Conservation (phyloP, 2,329 filamentous ascomycete genomes). For the Trichoderma endophyticum region DNA sequence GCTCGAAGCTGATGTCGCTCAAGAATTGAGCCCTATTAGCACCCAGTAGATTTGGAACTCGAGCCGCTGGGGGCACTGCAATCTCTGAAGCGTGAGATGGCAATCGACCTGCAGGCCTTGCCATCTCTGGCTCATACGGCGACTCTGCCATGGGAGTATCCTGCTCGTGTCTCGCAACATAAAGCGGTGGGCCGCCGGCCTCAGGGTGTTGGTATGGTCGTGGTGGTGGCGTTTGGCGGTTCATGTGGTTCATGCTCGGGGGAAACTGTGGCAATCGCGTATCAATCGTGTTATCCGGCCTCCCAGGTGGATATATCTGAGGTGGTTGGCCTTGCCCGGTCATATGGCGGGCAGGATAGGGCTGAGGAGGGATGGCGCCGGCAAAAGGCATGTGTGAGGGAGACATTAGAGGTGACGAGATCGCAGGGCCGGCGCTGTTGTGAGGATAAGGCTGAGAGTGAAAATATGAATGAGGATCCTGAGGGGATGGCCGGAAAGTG, state of each 20-base stretch:
- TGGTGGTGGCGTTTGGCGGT: not conserved
- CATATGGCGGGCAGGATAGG: not conserved
- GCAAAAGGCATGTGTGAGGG: not conserved
- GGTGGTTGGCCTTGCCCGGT: not conserved
- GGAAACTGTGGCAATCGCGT: not conserved
- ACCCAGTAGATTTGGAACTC: slow-evolving; percentile 30
- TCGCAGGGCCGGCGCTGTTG: not conserved
- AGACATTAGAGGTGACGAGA: not conserved
- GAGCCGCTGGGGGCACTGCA: not conserved
- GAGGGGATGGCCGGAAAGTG: slow-evolving; percentile 14
- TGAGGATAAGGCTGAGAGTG: not conserved
- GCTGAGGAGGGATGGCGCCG: not conserved
- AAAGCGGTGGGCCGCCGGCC: not conserved
- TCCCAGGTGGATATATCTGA: not conserved
- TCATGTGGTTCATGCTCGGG: not conserved
- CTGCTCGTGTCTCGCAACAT: not conserved
- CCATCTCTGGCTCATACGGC: not conserved
- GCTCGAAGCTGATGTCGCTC: slow-evolving; percentile 28
- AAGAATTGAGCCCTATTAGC: slow-evolving; percentile 22
- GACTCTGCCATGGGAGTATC: not conserved
- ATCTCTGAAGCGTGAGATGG: not conserved
- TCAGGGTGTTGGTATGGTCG: not conserved
- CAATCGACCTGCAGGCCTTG: not conserved
- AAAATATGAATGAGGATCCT: slow-evolving; percentile 17
- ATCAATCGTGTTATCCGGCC: not conserved